Evolutionary conservation across 177 flowering plant species (phyloP).

Genomic region (Telopea speciosissima): DNA sequence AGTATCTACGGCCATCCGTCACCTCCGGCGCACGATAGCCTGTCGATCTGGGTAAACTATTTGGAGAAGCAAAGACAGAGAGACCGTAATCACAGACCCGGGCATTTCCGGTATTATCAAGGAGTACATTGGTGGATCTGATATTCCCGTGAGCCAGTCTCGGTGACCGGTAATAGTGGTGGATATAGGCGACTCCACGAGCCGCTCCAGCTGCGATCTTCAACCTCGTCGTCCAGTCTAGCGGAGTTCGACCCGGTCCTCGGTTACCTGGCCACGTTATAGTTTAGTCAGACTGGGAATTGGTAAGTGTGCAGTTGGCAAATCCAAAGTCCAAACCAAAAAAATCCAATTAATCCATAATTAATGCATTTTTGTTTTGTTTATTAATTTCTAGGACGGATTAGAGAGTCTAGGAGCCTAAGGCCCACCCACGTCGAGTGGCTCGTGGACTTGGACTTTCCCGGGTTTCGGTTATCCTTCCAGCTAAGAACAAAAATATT

Average conservation of each 20-base stretch:
- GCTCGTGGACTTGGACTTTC: neutral
- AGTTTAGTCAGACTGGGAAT: too few species aligned
- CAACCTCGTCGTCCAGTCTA: conserved; percentile 75
- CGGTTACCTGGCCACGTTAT: conserved; percentile 56
- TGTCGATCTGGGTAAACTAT: conserved; percentile 28
- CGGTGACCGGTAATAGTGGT: conserved; percentile 38
- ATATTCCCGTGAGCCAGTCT: conserved; percentile 65
- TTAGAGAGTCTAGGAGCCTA: too few species aligned
- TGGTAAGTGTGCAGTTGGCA: too few species aligned
- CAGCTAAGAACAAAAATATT: neutral
- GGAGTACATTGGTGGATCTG: conserved; percentile 66
- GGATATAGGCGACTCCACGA: conserved; percentile 60
- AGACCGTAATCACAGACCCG: conserved; percentile 60
- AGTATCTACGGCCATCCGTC: conserved; percentile 35
- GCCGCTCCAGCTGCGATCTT: conserved; percentile 72
- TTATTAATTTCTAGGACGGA: too few species aligned
- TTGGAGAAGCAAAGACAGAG: conserved; percentile 33
- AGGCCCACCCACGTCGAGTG: neutral
- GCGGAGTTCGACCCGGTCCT: conserved; percentile 77
- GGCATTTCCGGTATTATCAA: conserved; percentile 50
- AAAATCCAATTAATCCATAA: too few species aligned
- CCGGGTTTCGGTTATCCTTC: neutral
- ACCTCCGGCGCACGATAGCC: conserved; percentile 79
- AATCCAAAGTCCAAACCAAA: too few species aligned
- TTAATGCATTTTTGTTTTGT: too few species aligned